phyloP scores from a whole-genome alignment of 495 filamentous ascomycete species.

The Penicillium macrosclerotiorum region DNA sequence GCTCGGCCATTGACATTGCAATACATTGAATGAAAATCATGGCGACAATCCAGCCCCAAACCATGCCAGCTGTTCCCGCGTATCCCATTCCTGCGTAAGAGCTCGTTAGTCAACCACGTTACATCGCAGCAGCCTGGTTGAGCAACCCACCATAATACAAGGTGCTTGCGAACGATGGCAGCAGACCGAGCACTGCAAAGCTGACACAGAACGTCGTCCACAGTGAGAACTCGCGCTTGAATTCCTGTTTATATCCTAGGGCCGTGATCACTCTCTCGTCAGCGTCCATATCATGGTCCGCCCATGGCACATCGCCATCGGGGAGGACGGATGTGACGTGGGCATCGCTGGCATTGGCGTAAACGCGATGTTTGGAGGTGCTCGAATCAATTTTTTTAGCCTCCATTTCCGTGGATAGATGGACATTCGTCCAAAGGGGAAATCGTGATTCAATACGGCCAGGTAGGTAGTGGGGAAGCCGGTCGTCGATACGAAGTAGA shows the following conservation, averaged over 20 bases:
- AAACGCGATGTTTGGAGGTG: slow-evolving; percentile 12
- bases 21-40: slow-evolving; percentile 75
- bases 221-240: slow-evolving; percentile 79
- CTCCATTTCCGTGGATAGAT: slow-evolving; percentile 4
- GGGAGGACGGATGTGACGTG: slow-evolving; percentile 68
- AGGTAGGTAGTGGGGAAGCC: neutral
- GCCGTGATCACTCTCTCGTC: slow-evolving; percentile 71
- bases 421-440: neutral
- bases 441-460: neutral
- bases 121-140: neutral
- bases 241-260: slow-evolving; percentile 76
- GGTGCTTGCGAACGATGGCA: slow-evolving; percentile 74
- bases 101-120: neutral
- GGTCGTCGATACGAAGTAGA: neutral
- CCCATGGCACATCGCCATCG: slow-evolving; percentile 59
- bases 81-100: slow-evolving; percentile 63
- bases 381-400: slow-evolving; percentile 14
- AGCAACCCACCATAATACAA: slow-evolving; percentile 59
- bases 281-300: slow-evolving; percentile 49
- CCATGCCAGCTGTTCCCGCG: slow-evolving; percentile 78
- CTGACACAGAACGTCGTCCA: slow-evolving; percentile 80
- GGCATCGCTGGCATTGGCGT: slow-evolving; percentile 42
- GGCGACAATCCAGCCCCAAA: slow-evolving; percentile 77
- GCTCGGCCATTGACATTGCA: slow-evolving; percentile 64
- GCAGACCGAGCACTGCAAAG: slow-evolving; percentile 70